Percentiles rank a stretch among this genome's conserved stretches.
phyloP scores from a whole-genome alignment of 306 rosid species.

The Biancaea sappan region DNA sequence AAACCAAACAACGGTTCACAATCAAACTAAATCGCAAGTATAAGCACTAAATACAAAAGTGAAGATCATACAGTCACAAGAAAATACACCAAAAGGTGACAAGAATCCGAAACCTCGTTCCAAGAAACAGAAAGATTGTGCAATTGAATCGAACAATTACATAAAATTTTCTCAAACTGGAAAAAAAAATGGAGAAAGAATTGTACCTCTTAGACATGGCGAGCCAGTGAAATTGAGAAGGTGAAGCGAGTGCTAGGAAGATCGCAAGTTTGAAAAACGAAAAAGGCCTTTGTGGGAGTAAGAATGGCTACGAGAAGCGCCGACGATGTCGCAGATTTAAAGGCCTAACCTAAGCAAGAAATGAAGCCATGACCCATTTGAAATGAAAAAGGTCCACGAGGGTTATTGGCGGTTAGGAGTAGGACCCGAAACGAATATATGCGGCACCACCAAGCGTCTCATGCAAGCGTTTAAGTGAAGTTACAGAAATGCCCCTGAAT shows the following conservation, averaged over 20 bases:
- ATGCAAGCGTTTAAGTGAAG: not conserved
- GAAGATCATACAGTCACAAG: not conserved
- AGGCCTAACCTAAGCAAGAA: slow-evolving; percentile 21
- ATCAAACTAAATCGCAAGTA: not conserved
- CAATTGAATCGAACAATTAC: not conserved
- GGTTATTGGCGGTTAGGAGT: slow-evolving; percentile 26
- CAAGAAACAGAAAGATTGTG: not conserved
- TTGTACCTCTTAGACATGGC: slow-evolving; percentile 71
- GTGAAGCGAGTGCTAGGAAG: not conserved
- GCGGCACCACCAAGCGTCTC: not conserved
- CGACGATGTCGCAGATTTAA: not conserved
- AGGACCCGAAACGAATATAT: not conserved
- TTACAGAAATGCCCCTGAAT: not conserved
- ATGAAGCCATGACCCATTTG: slow-evolving; percentile 18
- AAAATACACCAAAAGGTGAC: not conserved
- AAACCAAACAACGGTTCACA: slow-evolving; percentile 1
- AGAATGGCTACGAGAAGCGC: not conserved
- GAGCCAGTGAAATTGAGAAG: slow-evolving; percentile 20
- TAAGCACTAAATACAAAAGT: not conserved
- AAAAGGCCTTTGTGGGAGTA: not conserved
- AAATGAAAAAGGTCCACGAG: slow-evolving; percentile 9
- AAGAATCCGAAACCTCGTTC: not conserved
- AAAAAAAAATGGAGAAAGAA: not conserved
- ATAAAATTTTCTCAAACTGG: not conserved
- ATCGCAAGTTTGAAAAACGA: not conserved